Percentiles rank a stretch among this genome's conserved stretches.
phyloP scores from a whole-genome alignment of 345 rosid species.

The Erucastrum elatum region DNA sequence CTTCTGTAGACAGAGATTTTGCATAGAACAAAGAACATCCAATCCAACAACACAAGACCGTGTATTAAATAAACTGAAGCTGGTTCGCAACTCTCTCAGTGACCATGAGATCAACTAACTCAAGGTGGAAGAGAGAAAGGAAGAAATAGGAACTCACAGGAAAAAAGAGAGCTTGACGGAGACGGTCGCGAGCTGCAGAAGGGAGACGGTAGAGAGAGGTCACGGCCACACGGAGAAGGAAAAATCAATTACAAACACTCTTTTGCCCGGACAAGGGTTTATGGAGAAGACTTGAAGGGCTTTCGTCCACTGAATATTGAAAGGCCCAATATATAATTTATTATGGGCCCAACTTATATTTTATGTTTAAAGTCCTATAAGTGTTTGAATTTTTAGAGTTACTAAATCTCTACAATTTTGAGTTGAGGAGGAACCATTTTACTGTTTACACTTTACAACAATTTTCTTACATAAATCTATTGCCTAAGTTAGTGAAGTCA shows the following conservation, averaged over 20 bases:
- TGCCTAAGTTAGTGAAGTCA: no score
- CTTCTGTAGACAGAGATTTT: background rate
- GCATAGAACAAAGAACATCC: background rate
- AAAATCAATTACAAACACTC: background rate
- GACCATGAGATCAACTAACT: background rate
- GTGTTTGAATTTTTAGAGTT: no score
- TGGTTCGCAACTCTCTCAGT: background rate
- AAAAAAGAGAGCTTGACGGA: background rate
- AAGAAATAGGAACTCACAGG: conserved; percentile 12
- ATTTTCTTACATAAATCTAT: no score
- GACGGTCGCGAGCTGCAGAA: background rate
- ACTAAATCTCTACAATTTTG: no score
- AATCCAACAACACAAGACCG: background rate
- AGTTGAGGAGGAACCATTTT: no score
- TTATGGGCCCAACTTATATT: background rate
- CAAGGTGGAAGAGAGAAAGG: background rate
- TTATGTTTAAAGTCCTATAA: no score
- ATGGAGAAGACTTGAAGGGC: background rate
- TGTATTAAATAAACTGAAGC: background rate
- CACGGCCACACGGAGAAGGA: background rate
- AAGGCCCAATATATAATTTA: background rate
- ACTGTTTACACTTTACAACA: no score
- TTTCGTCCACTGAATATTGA: background rate
- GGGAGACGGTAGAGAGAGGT: background rate
- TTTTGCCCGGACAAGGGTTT: background rate